Percentiles rank a stretch among this genome's conserved stretches.
Evolutionary conservation across 257 asterid genomes (phyloP).

Genomic region (Scutellaria minor): DNA sequence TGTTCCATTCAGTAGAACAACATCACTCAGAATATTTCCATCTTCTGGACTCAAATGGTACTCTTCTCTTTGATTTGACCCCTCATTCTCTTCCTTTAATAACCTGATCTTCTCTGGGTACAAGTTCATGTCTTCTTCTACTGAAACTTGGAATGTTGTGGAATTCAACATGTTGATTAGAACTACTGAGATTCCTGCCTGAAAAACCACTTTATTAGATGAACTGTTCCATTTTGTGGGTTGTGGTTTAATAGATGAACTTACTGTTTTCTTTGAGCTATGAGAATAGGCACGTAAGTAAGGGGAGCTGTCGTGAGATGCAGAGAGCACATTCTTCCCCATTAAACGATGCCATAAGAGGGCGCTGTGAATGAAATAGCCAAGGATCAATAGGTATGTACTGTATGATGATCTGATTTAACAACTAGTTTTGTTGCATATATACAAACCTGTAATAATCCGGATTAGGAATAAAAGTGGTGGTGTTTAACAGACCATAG

Average conservation of each 20-base stretch:
- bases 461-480: conserved; percentile 76
- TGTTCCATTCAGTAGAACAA: conserved; percentile 61
- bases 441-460: conserved; percentile 75
- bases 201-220: conserved; percentile 15
- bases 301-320: conserved; percentile 60
- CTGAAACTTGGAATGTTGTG: conserved; percentile 52
- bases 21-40: conserved; percentile 70
- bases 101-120: conserved; percentile 3
- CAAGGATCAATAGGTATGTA: not conserved
- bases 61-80: conserved; percentile 56
- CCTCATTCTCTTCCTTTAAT: too few species aligned
- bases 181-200: conserved; percentile 60
- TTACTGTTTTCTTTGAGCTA: conserved; percentile 69
- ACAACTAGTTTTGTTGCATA: not conserved
- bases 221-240: not conserved
- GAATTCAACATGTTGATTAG: conserved; percentile 80
- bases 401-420: too few species aligned
- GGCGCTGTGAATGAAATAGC: conserved; percentile 45
- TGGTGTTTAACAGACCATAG: conserved; percentile 75
- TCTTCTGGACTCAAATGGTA: conserved; percentile 75
- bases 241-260: not conserved
- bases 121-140: conserved; percentile 42
- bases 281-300: conserved; percentile 72
- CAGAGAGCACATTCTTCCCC: conserved; percentile 68
- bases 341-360: conserved; percentile 80